A percentile compares a stretch with the other conserved stretches of the same genome.
Conservation (phyloP, 73 alveolate genomes). For the Paramecium tetraurelia region DNA sequence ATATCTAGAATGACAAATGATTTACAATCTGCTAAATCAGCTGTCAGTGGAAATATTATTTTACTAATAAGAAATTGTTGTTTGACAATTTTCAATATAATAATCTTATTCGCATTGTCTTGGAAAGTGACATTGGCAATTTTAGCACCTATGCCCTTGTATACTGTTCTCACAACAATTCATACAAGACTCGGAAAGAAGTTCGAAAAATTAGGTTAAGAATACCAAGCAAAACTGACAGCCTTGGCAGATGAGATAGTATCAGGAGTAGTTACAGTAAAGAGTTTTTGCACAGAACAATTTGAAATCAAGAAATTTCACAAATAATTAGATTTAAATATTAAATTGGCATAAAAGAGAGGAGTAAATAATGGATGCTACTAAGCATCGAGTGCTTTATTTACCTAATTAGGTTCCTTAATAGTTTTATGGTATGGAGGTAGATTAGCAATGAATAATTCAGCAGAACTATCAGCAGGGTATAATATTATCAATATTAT, state of each 20-base stretch:
- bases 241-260: slow-evolving; percentile 60
- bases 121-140: slow-evolving; percentile 63
- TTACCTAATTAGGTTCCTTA: slow-evolving; percentile 48
- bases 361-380: slow-evolving; percentile 52
- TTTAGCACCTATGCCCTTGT: slow-evolving; percentile 48
- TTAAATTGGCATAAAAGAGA: background rate
- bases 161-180: slow-evolving; percentile 4
- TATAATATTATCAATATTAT: background rate
- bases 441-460: background rate
- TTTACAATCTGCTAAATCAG: slow-evolving; percentile 52
- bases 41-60: slow-evolving; percentile 56
- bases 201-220: slow-evolving; percentile 49
- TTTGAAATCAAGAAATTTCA: slow-evolving; percentile 48
- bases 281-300: slow-evolving; percentile 55
- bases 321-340: background rate
- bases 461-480: slow-evolving; percentile 34
- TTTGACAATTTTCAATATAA: background rate
- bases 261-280: slow-evolving; percentile 61
- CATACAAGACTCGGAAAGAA: slow-evolving; percentile 27
- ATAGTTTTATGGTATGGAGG: slow-evolving; percentile 65
- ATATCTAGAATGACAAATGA: slow-evolving; percentile 58
- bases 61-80: slow-evolving; percentile 44
- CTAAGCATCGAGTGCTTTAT: slow-evolving; percentile 10
- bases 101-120: slow-evolving; percentile 22
- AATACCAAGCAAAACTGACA: slow-evolving; percentile 45